A percentile compares a stretch with the other conserved stretches of the same genome.
Conservation (phyloP, 148 eudicot species). For the Dysphania ambrosioides region DNA sequence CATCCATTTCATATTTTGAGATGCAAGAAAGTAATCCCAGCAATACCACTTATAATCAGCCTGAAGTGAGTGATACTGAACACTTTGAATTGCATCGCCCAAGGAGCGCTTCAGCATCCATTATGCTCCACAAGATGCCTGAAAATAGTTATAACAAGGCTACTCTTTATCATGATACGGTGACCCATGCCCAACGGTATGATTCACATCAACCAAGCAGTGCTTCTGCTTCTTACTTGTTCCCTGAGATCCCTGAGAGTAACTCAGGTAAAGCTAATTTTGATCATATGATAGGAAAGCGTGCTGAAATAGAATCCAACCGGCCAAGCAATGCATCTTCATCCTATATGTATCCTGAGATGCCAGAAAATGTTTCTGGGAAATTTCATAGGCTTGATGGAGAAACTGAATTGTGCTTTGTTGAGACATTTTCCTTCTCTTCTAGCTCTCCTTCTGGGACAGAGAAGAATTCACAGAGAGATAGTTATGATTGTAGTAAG, state of each 20-base stretch:
- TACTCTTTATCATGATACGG: constrained; percentile 22
- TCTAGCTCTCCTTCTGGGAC: constrained; percentile 39
- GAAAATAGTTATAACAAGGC: constrained; percentile 22
- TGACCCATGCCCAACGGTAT: constrained; percentile 26
- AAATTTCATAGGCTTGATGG: constrained; percentile 25
- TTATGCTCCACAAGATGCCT: constrained; percentile 36
- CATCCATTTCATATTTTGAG: constrained; percentile 39
- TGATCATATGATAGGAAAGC: constrained; percentile 26
- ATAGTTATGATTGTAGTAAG: constrained; percentile 20
- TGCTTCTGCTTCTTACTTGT: constrained; percentile 35
- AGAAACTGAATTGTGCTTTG: constrained; percentile 26
- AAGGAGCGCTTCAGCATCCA: constrained; percentile 38
- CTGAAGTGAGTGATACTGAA: constrained; percentile 22
- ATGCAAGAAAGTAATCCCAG: constrained; percentile 24
- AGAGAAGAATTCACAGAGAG: constrained; percentile 23
- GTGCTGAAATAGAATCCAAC: constrained; percentile 9
- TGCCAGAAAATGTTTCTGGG: constrained; percentile 25
- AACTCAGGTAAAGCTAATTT: constrained; percentile 8
- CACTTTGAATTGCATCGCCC: constrained; percentile 20
- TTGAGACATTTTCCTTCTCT: constrained; percentile 35
- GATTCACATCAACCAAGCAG: constrained; percentile 34
- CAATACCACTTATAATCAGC: constrained; percentile 21
- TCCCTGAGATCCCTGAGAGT: constrained; percentile 41
- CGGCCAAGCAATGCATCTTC: constrained; percentile 33
- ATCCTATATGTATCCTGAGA: constrained; percentile 37